Evolutionary conservation across 805 yeast genomes (phyloP).

Genomic region (Cyberlindnera maritima): DNA sequence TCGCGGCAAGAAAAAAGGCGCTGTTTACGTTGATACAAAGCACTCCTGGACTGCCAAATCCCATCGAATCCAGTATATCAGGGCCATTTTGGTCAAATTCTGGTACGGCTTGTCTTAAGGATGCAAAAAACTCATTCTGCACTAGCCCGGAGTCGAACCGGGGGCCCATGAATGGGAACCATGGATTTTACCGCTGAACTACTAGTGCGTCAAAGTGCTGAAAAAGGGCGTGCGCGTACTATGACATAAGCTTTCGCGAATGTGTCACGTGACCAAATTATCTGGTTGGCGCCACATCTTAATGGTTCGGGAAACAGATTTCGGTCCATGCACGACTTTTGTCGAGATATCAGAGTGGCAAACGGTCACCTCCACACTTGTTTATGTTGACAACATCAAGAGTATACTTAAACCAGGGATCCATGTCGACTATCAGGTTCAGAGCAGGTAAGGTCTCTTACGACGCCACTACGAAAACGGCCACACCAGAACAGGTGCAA

Average conservation of each 20-base stretch:
- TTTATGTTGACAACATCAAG: not conserved
- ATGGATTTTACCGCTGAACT: constrained; percentile 22
- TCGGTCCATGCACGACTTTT: not conserved
- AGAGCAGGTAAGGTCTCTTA: constrained; percentile 77
- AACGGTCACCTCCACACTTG: not conserved
- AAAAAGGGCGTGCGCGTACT: not conserved
- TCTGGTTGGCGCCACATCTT: no score
- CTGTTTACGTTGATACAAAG: no score
- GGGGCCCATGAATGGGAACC: constrained; percentile 38
- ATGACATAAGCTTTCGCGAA: not conserved
- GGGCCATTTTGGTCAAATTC: no score
- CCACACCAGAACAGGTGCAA: constrained; percentile 68
- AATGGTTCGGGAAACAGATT: not conserved
- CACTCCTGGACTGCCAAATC: no score
- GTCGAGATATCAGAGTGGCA: not conserved
- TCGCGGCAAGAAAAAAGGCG: no score
- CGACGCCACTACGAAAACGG: constrained; percentile 55
- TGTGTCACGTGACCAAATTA: no score
- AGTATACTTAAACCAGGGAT: not conserved
- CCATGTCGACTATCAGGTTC: constrained; percentile 40
- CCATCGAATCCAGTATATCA: no score
- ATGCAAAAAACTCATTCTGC: no score
- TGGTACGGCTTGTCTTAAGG: no score
- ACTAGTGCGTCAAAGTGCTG: constrained; percentile 11
- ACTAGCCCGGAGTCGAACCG: constrained; percentile 61